phyloP scores from a whole-genome alignment of 768 basidiomycete genomes.

The Leccinellum albellum region DNA sequence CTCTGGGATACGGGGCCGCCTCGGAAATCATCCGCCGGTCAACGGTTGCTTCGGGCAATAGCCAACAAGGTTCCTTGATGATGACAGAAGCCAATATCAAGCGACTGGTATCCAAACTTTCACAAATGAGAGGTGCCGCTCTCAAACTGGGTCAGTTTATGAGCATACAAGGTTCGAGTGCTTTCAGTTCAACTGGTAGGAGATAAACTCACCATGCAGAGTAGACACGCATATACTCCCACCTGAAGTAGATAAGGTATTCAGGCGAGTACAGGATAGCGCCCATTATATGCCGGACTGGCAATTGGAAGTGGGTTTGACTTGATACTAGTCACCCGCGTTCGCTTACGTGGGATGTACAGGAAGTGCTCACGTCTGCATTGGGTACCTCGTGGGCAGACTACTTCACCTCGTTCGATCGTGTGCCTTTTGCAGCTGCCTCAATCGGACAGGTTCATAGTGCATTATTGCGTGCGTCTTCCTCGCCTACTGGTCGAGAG shows the following conservation, averaged over 20 bases:
- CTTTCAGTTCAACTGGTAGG: background rate
- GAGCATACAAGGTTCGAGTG: slow-evolving; percentile 79
- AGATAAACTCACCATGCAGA: background rate
- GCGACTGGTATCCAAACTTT: slow-evolving; percentile 87
- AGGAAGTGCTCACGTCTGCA: slow-evolving; percentile 71
- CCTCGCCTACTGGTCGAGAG: slow-evolving; percentile 51
- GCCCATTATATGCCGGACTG: slow-evolving; percentile 99
- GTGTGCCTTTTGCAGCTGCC: slow-evolving; percentile 89
- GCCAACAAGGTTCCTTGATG: slow-evolving; percentile 53
- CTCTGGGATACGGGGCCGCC: slow-evolving; percentile 85
- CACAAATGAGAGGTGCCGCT: slow-evolving; percentile 94
- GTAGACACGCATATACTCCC: slow-evolving; percentile 87
- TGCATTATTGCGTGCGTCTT: slow-evolving; percentile 54
- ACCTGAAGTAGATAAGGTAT: slow-evolving; percentile 81
- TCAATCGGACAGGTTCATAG: slow-evolving; percentile 96
- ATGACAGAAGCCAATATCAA: slow-evolving; percentile 91
- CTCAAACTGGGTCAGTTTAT: slow-evolving; percentile 96
- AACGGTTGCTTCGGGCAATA: slow-evolving; percentile 34
- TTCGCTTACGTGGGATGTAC: background rate
- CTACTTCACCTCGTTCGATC: slow-evolving; percentile 71
- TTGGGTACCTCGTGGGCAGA: slow-evolving; percentile 73
- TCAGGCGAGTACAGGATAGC: slow-evolving; percentile 87
- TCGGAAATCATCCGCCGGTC: slow-evolving; percentile 79
- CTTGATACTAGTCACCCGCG: background rate
- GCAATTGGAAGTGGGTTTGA: slow-evolving; percentile 81